Percentiles rank a stretch among this genome's conserved stretches.
Conservation (phyloP, 495 filamentous ascomycete genomes). For the Chaetomium fimeti region DNA sequence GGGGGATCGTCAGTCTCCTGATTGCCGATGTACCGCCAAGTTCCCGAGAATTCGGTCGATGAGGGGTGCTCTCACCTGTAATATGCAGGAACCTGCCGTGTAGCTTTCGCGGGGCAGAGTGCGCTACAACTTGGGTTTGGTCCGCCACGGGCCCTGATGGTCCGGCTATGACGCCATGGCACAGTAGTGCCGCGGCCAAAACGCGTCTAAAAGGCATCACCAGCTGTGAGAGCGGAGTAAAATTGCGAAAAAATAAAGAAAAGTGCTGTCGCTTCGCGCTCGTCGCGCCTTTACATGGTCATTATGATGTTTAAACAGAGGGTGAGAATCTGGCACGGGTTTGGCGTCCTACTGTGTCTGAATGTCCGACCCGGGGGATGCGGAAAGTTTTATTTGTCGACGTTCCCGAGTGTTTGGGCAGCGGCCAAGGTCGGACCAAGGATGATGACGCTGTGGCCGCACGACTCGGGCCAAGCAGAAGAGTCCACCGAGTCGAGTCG, state of each 20-base stretch:
- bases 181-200: constrained; percentile 34
- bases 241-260: not conserved
- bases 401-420: constrained; percentile 16
- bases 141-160: constrained; percentile 23
- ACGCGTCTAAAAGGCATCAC: constrained; percentile 29
- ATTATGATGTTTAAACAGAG: not conserved
- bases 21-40: not conserved
- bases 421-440: constrained; percentile 22
- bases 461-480: not conserved
- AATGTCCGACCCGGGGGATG: constrained; percentile 5
- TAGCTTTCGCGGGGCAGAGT: constrained; percentile 49
- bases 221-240: constrained; percentile 3
- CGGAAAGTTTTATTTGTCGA: constrained; percentile 21
- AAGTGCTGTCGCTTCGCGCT: constrained; percentile 8
- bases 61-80: constrained; percentile 62
- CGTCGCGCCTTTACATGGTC: constrained; percentile 19
- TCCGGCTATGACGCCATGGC: constrained; percentile 39
- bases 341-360: constrained; percentile 8
- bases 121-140: constrained; percentile 4
- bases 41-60: not conserved
- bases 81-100: constrained; percentile 91
- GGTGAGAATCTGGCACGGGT: constrained; percentile 16
- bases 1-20: constrained; percentile 1
- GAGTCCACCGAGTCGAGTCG: not conserved
- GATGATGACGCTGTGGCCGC: constrained; percentile 20